These are phyloP conservation scores for Cordyceps javanica DNA, from an alignment of 2,329 filamentous ascomycete genomes.

Conservation along the genomic window DNA sequence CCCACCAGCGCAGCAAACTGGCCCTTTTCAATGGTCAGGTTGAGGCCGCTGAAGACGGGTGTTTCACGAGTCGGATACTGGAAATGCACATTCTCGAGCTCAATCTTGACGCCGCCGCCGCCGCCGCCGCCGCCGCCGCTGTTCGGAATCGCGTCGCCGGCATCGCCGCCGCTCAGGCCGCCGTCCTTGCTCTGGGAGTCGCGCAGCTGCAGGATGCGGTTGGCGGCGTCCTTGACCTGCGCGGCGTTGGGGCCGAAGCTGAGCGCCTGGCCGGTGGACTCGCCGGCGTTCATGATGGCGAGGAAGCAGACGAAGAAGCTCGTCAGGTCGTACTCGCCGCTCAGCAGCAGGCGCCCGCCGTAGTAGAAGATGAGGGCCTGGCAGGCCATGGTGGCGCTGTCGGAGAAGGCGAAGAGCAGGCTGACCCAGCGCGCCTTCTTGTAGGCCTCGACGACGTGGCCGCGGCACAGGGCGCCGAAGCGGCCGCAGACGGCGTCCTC, in stretches of 20 bases:
- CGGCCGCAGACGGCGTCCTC: conserved; percentile 58
- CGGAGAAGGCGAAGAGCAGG: conserved; percentile 61
- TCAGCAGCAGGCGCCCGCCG: conserved; percentile 52
- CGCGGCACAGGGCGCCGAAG: conserved; percentile 52
- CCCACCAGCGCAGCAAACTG: conserved; percentile 68
- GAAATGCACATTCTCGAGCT: conserved; percentile 52
- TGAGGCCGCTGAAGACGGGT: conserved; percentile 54
- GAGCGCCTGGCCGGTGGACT: conserved; percentile 61
- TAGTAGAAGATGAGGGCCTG: conserved; percentile 63
- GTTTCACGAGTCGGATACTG: conserved; percentile 53
- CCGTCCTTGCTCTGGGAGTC: conserved; percentile 34
- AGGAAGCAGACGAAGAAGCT: conserved; percentile 56
- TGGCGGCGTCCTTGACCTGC: conserved; percentile 52
- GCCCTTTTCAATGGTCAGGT: conserved; percentile 58
- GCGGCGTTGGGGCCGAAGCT: conserved; percentile 60
- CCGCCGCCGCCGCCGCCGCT: conserved; percentile 23
- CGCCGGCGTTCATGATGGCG: conserved; percentile 60
- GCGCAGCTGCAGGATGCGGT: conserved; percentile 50
- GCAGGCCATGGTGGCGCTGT: conserved; percentile 58
- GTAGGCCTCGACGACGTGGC: conserved; percentile 55
- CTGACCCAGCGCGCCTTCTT: conserved; percentile 56
- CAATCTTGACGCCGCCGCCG: conserved; percentile 48
- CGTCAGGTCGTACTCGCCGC: conserved; percentile 39
- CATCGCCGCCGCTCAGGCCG: conserved; percentile 16
- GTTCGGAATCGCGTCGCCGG: not conserved